Evolutionary conservation across 345 rosid species (phyloP), one percentile per base, ranked within the genome.

Genomic region (Populus euphratica): DNA sequence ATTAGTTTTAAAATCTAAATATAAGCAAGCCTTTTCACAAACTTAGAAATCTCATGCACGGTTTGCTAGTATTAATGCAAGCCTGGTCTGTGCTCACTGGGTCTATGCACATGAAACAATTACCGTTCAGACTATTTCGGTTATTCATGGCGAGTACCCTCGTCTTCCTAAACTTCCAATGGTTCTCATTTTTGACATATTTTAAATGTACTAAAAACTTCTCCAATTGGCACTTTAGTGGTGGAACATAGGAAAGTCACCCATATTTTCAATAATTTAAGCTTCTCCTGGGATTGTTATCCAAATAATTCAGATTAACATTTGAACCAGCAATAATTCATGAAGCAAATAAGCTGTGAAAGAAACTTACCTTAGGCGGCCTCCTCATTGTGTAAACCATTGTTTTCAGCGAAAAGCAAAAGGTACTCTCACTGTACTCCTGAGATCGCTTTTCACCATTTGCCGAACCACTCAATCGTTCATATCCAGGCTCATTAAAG

Each of bases 401-500:
- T 4, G 96, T 91, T 86, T 79, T 90, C 67, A 93, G 78, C 25
- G 94, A 91, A 65, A 86, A 82, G 76, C 90, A 69, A 78, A 91
- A 88, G 36, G 90, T 85, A 21, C 74, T 86, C 82, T 95, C 97
- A 77, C 88, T 95, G 84, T 93, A 92, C 62, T 80, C 71, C 68
- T 72, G 82, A n/a, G 97, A 88, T 18, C 6, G 18, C 7, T 13
- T 17, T 82, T 91, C 96, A 72, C 97, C 97, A 11, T 73, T 2
- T 36, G 33, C 49, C n/a, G 92, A 71, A 72, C 96, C 92, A 25
- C 80, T 82, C 27, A 36, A 5, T 20, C 27, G 59, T 78, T 77
- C 97, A 74, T 56, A 88, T 21, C 97, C 97, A 49, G 99, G 99
- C 88, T 93, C 99, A 81, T 95, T 95, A 79, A 88, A 93, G 83